Base-by-base conservation (phyloP, 1,139 yeast genomes). In the Hansenula sp. region DNA sequence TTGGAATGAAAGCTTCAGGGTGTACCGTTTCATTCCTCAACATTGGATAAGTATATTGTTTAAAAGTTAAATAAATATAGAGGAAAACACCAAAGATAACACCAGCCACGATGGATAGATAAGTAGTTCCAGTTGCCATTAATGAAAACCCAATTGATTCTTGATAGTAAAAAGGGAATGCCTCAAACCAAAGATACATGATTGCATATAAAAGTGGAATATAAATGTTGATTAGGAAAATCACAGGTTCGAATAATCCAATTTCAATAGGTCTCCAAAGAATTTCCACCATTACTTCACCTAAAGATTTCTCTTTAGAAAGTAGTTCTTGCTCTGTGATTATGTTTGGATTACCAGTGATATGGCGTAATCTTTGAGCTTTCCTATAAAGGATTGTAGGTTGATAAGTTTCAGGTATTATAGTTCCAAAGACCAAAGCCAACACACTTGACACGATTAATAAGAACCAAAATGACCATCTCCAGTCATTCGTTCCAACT, bases 151-250 rank as follows among this genome's bases (percentile, higher is more conserved):
- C 58, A 51, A 75, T 67, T 31, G 67, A 57, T 5, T 66, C 75
- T 10, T 52, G 44, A 50, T 74, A 79, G 1, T 77, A 79, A 41
- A 79, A 68, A 9, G 87, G 86, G 59, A 77, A 75, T 1, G 80
- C 81, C 59, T 81, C 86, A 53, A 81, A 77, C 70, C 76, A 80
- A 41, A 79, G 63, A 55, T 79, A 81, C 57, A 76, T 59, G 30
- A 77, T 61, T 28, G 81, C 72, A 59, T 80, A 81, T 17, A 75
- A 68, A 55, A 81, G 61, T 2, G 83, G 73, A 51, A 76, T 64
- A 58, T 81, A 79, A 18, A 75, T 29, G 53, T 79, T 64, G 54
- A 74, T 65, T 60, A 71, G 53, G 59, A 81, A 44, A 46, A 72
- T 71, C 41, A 73, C 70, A 35, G 77, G 74, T 62, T 77, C 74